Evolutionary conservation across 257 asterid genomes (phyloP).

Genomic region (Cruciata laevipes): DNA sequence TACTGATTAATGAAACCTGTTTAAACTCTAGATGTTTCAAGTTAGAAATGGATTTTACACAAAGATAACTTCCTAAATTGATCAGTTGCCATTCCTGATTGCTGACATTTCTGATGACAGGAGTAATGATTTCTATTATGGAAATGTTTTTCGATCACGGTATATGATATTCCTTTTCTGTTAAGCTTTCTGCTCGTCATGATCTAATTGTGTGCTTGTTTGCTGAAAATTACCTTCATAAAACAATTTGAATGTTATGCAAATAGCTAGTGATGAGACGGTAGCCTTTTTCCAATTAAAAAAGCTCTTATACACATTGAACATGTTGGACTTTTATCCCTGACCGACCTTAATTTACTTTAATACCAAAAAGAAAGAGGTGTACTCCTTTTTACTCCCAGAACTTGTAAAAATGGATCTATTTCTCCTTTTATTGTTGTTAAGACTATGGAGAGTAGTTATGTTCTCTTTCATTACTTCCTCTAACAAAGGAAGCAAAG

Average conservation of each 20-base stretch:
- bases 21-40: background rate
- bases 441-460: background rate
- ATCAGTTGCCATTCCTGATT: background rate
- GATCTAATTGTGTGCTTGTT: background rate
- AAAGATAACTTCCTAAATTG: background rate
- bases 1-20: background rate
- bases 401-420: background rate
- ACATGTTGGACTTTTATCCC: conserved; percentile 4
- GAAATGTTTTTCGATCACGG: background rate
- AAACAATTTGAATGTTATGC: background rate
- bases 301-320: conserved; percentile 7
- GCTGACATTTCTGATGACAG: background rate
- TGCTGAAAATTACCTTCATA: background rate
- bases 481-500: background rate
- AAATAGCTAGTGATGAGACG: background rate
- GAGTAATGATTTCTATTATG: background rate
- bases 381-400: background rate
- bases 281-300: background rate
- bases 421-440: background rate
- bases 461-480: background rate
- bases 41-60: background rate
- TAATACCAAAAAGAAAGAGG: conserved; percentile 1
- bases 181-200: background rate
- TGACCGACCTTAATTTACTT: background rate
- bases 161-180: background rate